These are phyloP conservation scores for Candida sanyiensis DNA, from an alignment of 805 yeast genomes.

Conservation along the genomic window DNA sequence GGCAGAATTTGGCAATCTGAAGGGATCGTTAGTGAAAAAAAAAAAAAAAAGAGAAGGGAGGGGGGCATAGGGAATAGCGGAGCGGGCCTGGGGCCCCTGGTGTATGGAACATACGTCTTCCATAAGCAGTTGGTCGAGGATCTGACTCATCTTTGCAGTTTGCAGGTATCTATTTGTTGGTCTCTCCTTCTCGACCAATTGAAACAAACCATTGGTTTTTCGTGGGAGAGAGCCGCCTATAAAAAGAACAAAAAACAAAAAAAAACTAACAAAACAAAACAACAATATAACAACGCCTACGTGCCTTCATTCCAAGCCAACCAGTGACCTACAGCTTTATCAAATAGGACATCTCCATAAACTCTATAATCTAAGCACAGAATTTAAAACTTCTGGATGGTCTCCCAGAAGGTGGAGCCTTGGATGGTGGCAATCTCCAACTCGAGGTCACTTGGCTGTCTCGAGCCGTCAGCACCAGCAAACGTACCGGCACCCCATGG, in stretches of 20 bases:
- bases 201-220: no score
- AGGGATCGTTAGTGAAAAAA: background rate
- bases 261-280: no score
- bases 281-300: no score
- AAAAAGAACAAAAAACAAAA: no score
- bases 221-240: no score
- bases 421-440: slow-evolving; percentile 56
- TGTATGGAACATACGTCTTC: slow-evolving; percentile 54
- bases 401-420: slow-evolving; percentile 56
- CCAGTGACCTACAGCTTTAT: no score
- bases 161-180: background rate
- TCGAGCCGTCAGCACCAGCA: slow-evolving; percentile 72
- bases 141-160: slow-evolving; percentile 17
- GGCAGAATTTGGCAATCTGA: slow-evolving; percentile 65
- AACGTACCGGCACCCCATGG: slow-evolving; percentile 85
- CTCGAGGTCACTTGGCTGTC: slow-evolving; percentile 61
- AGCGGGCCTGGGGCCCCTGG: no score
- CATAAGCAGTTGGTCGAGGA: slow-evolving; percentile 63
- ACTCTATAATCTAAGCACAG: background rate
- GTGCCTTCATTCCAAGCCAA: no score
- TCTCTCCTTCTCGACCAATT: no score
- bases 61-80: background rate
- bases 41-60: background rate
- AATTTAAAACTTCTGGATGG: slow-evolving; percentile 29
- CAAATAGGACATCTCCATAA: background rate